Percentiles rank a stretch among this genome's conserved stretches.
These are phyloP conservation scores for Lineolata rhizophorae DNA, from an alignment of 495 filamentous ascomycete genomes.

Conservation along the genomic window DNA sequence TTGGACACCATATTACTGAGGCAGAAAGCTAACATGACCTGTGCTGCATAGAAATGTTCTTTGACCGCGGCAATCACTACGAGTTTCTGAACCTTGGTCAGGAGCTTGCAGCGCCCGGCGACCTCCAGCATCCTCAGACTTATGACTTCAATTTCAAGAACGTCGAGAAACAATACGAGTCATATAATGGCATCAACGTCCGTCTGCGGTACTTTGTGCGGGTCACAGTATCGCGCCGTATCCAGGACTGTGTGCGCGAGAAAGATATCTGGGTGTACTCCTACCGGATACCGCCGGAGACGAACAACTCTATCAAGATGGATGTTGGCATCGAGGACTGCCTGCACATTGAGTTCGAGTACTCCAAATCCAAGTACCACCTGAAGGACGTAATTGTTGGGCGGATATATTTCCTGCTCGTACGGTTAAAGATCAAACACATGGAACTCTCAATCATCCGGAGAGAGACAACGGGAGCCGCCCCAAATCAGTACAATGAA, in stretches of 20 bases:
- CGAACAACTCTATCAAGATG: slow-evolving; percentile 98
- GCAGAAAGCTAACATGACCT: background rate
- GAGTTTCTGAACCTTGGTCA: slow-evolving; percentile 94
- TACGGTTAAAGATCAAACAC: slow-evolving; percentile 98
- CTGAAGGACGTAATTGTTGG: slow-evolving; percentile 99
- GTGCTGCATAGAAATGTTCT: slow-evolving; percentile 69
- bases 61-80: slow-evolving; percentile 96
- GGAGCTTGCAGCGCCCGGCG: slow-evolving; percentile 86
- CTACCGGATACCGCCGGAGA: slow-evolving; percentile 95
- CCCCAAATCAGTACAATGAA: slow-evolving; percentile 99
- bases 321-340: slow-evolving; percentile 99
- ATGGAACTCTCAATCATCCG: slow-evolving; percentile 99
- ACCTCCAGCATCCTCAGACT: slow-evolving; percentile 94
- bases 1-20: no score
- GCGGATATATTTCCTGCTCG: slow-evolving; percentile 94
- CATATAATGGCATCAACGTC: slow-evolving; percentile 99
- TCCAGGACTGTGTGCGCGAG: slow-evolving; percentile 94
- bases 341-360: slow-evolving; percentile 98
- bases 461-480: slow-evolving; percentile 83
- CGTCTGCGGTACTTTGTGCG: slow-evolving; percentile 96
- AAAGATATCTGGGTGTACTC: slow-evolving; percentile 99
- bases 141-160: slow-evolving; percentile 99
- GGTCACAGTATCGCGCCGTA: slow-evolving; percentile 85
- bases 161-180: slow-evolving; percentile 99
- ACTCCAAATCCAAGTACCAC: slow-evolving; percentile 97